phyloP scores from a whole-genome alignment of 352 stramenopile genomes.

The Thraustochytrium sp. region DNA sequence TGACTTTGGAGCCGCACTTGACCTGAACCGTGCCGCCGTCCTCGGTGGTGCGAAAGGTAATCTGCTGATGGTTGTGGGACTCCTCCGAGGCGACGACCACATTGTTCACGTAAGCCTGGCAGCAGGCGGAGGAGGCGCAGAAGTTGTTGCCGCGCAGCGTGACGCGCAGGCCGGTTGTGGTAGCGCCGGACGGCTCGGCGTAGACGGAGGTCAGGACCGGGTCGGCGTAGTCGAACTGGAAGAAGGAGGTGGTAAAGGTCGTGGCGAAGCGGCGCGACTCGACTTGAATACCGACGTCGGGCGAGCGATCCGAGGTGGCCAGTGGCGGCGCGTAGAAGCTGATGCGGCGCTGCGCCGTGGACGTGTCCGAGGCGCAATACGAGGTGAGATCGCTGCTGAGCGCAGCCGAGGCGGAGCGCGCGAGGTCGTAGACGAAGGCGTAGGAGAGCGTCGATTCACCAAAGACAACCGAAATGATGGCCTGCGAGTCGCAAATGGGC shows the following conservation, averaged over 20 bases:
- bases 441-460: not conserved
- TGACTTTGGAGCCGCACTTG: not conserved
- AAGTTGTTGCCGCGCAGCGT: slow-evolving; percentile 19
- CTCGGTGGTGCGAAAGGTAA: not conserved
- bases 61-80: not conserved
- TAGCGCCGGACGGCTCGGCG: not conserved
- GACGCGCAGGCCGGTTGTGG: not conserved
- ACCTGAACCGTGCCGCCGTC: not conserved
- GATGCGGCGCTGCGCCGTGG: not conserved
- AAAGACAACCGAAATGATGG: slow-evolving; percentile 22
- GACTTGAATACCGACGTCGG: not conserved
- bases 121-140: slow-evolving; percentile 1
- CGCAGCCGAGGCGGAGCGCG: not conserved
- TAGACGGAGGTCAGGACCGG: slow-evolving; percentile 23
- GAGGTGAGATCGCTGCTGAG: not conserved
- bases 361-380: not conserved
- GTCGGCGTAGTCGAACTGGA: slow-evolving; percentile 9
- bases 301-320: not conserved
- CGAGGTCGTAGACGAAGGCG: not conserved
- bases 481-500: not conserved
- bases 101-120: slow-evolving; percentile 14
- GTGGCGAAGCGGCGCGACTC: slow-evolving; percentile 1
- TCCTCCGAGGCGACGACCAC: not conserved
- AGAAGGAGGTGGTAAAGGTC: not conserved
- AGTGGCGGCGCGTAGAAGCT: not conserved